Evolutionary conservation across 2,329 filamentous ascomycete species (phyloP), one percentile per base, ranked within the genome.

Genomic region (Cryphonectria nitschkei): DNA sequence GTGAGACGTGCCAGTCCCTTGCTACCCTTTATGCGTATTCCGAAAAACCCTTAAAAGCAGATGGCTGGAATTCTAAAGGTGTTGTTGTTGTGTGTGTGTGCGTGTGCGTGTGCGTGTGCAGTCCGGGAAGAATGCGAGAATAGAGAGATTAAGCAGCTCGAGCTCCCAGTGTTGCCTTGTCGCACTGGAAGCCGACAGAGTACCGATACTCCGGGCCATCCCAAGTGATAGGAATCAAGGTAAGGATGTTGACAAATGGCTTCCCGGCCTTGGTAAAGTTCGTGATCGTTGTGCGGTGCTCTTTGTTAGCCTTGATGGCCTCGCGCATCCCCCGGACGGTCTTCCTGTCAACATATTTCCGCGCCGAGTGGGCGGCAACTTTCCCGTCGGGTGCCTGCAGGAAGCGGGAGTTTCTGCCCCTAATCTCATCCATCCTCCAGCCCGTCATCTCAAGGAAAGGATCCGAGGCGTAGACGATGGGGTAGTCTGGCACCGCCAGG

Each of bases 251-350:
- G 84, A 91, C 91, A 77, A 97, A 97, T 0, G 86, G 86, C 75
- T 93, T 87, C 0, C 94, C 94, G 66, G 92, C 90, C 81, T 94
- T 93, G 74, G 92, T 89, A 79, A 95, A 97, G 78, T 97, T 97
- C 78, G 91, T 90, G 19, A 97, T 78, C 50, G 82, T 77, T 5
- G 86, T 74, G 68, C 86, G 84, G 6, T 87, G 75, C 76, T 89
- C 87, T 41, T 77, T 70, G 58, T 82, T 81, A 2, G 76, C 72
- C n/a, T 82, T 78, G 32, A 88, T 77, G 1, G 86, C 83, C 41
- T 81, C 78, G 8, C 81, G 80, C 81, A 89, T 84, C 58, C 73
- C 88, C 50, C 88, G 83, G 5, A 93, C 85, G 0, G 89, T 88
- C 68, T 89, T 84, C 73, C 90, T 87, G 76, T 93, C 89, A 70